Conservation (phyloP, 2,329 filamentous ascomycete genomes). For the Ophiosphaerella korrae region DNA sequence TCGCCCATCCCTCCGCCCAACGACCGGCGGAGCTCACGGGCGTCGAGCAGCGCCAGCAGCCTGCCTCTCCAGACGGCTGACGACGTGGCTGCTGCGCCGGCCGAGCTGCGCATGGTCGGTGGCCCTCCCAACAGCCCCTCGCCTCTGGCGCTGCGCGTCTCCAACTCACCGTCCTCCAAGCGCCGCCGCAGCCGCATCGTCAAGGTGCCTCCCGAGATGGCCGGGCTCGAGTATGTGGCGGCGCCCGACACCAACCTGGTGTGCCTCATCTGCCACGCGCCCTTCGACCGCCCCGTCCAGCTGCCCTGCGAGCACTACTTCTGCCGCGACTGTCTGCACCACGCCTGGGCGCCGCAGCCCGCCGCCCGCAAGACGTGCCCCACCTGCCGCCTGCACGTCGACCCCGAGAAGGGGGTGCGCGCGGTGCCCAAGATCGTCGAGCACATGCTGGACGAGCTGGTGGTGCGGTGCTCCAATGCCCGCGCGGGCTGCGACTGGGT, state of each 20-base stretch:
- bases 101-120: conserved; percentile 42
- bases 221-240: conserved; percentile 62
- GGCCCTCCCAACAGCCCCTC: conserved; percentile 46
- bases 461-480: conserved; percentile 64
- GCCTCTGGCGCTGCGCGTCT: conserved; percentile 45
- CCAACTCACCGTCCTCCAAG: conserved; percentile 45
- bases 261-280: conserved; percentile 68
- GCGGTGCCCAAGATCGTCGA: conserved; percentile 60
- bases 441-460: conserved; percentile 66
- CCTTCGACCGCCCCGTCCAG: conserved; percentile 63
- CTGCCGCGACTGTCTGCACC: conserved; percentile 62
- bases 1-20: conserved; percentile 44
- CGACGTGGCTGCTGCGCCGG: conserved; percentile 22
- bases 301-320: conserved; percentile 68
- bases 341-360: conserved; percentile 42
- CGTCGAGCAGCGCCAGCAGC: conserved; percentile 38
- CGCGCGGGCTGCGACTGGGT: conserved; percentile 59
- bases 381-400: conserved; percentile 58
- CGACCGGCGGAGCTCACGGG: conserved; percentile 42
- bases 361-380: conserved; percentile 56
- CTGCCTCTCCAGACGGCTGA: conserved; percentile 22
- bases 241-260: conserved; percentile 64
- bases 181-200: conserved; percentile 40
- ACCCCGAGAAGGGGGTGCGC: conserved; percentile 32
- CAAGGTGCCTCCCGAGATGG: conserved; percentile 57